Evolutionary conservation across 441 rosid species (phyloP).

Genomic region (Dalechampia spathulata): DNA sequence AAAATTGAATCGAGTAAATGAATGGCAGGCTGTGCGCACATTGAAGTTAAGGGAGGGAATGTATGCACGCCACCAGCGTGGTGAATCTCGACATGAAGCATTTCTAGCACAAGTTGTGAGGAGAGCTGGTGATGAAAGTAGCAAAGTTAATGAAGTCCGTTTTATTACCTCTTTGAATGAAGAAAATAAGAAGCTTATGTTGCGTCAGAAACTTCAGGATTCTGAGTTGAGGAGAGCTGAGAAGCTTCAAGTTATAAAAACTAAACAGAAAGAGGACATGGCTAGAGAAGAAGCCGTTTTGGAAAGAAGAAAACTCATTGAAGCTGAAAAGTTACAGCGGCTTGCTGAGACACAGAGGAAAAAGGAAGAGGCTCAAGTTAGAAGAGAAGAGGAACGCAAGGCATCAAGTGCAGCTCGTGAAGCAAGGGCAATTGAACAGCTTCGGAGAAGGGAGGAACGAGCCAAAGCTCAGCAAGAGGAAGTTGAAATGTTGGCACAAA

Average conservation of each 20-base stretch:
- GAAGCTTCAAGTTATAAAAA: constrained; percentile 61
- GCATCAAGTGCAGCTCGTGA: constrained; percentile 85
- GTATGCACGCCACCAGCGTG: constrained; percentile 72
- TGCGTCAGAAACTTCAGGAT: constrained; percentile 76
- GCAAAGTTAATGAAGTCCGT: constrained; percentile 81
- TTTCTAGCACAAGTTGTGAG: constrained; percentile 71
- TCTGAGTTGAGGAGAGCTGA: constrained; percentile 80
- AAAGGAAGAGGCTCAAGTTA: constrained; percentile 81
- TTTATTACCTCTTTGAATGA: constrained; percentile 80
- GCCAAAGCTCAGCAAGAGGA: constrained; percentile 88
- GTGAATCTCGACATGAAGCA: constrained; percentile 83
- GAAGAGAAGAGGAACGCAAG: constrained; percentile 84
- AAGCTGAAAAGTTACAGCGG: constrained; percentile 81
- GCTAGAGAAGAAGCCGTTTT: constrained; percentile 83
- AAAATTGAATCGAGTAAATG: constrained; percentile 68
- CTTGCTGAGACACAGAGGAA: constrained; percentile 73
- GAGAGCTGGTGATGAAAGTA: constrained; percentile 91
- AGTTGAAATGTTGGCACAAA: constrained; percentile 74
- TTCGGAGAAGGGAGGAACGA: constrained; percentile 71
- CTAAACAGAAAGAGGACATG: constrained; percentile 70
- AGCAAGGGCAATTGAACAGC: constrained; percentile 69
- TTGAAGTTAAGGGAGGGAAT: constrained; percentile 72
- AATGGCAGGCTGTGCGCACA: constrained; percentile 76
- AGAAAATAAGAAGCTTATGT: constrained; percentile 72
- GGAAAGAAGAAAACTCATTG: constrained; percentile 69